phyloP scores from a whole-genome alignment of 2,329 filamentous ascomycete genomes.

The Ophiostoma sp. region DNA sequence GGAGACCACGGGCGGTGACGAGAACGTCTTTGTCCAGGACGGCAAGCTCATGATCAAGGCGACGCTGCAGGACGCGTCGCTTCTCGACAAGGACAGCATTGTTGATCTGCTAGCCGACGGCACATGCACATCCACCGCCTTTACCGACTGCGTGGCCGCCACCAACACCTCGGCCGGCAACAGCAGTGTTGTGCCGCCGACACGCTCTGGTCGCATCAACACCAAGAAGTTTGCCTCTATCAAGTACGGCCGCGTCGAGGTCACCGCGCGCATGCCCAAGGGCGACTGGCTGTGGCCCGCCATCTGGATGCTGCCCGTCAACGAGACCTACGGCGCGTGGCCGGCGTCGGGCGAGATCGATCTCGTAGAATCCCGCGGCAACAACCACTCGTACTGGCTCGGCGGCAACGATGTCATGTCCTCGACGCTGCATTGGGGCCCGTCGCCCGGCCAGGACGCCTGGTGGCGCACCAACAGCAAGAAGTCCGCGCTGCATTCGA shows the following conservation, averaged over 20 bases:
- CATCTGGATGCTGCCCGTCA: conserved; percentile 82
- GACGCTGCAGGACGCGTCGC: conserved; percentile 63
- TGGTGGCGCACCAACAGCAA: conserved; percentile 84
- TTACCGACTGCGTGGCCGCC: conserved; percentile 57
- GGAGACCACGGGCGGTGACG: conserved; percentile 62
- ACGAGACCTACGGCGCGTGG: conserved; percentile 69
- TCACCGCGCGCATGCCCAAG: conserved; percentile 66
- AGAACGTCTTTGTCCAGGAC: conserved; percentile 69
- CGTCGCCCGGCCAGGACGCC: conserved; percentile 62
- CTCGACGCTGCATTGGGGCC: conserved; percentile 78
- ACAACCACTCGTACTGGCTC: conserved; percentile 69
- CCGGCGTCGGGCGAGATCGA: conserved; percentile 79
- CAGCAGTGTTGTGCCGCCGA: conserved; percentile 68
- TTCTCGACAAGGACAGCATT: conserved; percentile 60
- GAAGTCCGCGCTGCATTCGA: conserved; percentile 66
- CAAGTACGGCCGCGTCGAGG: conserved; percentile 76
- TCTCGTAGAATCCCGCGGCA: conserved; percentile 73
- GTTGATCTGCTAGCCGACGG: conserved; percentile 63
- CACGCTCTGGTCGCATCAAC: conserved; percentile 71
- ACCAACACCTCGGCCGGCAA: conserved; percentile 69
- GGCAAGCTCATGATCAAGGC: conserved; percentile 69
- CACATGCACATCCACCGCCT: conserved; percentile 59
- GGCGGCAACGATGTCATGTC: conserved; percentile 78
- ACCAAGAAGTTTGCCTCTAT: conserved; percentile 65
- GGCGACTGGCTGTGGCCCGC: conserved; percentile 89